Evolutionary conservation across 345 rosid genomes (phyloP).

Genomic region (Rhodamnia argentea): DNA sequence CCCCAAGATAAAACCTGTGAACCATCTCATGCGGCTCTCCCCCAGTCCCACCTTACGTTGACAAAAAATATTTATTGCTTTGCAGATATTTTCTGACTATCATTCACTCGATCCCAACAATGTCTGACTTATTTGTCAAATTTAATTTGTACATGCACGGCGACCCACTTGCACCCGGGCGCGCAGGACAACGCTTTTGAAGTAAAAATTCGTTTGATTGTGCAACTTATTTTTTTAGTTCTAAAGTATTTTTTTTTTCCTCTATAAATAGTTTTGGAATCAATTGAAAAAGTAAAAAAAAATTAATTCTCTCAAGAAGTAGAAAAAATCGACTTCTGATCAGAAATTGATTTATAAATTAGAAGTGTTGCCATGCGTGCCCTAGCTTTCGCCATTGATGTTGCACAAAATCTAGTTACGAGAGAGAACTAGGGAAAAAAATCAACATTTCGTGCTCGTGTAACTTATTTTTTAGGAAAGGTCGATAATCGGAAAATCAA

Average conservation of each 20-base stretch:
- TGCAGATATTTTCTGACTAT: neutral
- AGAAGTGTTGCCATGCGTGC: too few species aligned
- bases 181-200: rapidly evolving
- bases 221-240: too few species aligned
- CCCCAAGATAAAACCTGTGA: neutral
- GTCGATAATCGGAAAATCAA: neutral
- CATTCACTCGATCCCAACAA: neutral
- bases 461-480: neutral
- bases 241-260: too few species aligned
- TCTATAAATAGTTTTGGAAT: too few species aligned
- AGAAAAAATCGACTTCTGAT: too few species aligned
- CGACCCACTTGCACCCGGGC: neutral
- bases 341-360: rapidly evolving
- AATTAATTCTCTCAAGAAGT: too few species aligned
- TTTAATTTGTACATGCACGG: neutral
- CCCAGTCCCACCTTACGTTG: neutral
- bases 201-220: too few species aligned
- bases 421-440: neutral
- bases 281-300: too few species aligned
- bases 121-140: neutral
- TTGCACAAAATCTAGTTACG: neutral
- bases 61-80: neutral
- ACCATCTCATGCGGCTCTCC: neutral
- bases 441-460: neutral
- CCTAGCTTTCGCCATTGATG: neutral